Percentiles rank a stretch among this genome's conserved stretches.
Evolutionary conservation across 257 asterid genomes (phyloP).

Genomic region (Rhazya stricta): DNA sequence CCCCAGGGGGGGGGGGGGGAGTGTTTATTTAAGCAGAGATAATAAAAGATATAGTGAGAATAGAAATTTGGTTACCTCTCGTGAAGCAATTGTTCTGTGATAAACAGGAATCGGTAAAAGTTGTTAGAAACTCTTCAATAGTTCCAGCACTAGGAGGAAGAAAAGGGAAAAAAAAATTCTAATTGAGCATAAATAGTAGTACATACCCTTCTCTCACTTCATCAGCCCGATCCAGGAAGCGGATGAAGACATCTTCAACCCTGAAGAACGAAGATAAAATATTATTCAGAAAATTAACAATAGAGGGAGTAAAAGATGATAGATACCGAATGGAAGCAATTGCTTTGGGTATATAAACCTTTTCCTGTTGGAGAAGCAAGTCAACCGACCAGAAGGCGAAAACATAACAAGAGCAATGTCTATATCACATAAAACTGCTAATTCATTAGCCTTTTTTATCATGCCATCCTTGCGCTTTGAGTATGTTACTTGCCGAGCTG

Average conservation of each 20-base stretch:
- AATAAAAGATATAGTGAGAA: background rate
- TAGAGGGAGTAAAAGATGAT: background rate
- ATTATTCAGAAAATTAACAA: background rate
- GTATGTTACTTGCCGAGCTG: slow-evolving; percentile 43
- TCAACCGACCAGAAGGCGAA: slow-evolving; percentile 56
- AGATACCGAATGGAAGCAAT: background rate
- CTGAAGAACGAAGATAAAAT: slow-evolving; percentile 22
- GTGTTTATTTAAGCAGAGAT: too few relatives aligned
- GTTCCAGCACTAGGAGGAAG: background rate
- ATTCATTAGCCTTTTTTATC: slow-evolving; percentile 59
- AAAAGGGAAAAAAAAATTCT: background rate
- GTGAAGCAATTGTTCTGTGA: slow-evolving; percentile 44
- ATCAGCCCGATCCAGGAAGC: slow-evolving; percentile 49
- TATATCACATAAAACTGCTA: slow-evolving; percentile 53
- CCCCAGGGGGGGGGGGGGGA: background rate
- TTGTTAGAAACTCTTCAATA: background rate
- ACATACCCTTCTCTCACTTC: slow-evolving; percentile 56
- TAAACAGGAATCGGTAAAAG: slow-evolving; percentile 2
- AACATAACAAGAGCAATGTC: slow-evolving; percentile 65
- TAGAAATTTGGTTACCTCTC: slow-evolving; percentile 33
- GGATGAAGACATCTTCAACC: slow-evolving; percentile 62
- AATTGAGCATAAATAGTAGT: background rate
- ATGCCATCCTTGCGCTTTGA: slow-evolving; percentile 63
- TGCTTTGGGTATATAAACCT: slow-evolving; percentile 27
- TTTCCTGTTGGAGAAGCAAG: slow-evolving; percentile 49